phyloP scores from a whole-genome alignment of 2,329 filamentous ascomycete genomes.

The Xylariaceae sp. region DNA sequence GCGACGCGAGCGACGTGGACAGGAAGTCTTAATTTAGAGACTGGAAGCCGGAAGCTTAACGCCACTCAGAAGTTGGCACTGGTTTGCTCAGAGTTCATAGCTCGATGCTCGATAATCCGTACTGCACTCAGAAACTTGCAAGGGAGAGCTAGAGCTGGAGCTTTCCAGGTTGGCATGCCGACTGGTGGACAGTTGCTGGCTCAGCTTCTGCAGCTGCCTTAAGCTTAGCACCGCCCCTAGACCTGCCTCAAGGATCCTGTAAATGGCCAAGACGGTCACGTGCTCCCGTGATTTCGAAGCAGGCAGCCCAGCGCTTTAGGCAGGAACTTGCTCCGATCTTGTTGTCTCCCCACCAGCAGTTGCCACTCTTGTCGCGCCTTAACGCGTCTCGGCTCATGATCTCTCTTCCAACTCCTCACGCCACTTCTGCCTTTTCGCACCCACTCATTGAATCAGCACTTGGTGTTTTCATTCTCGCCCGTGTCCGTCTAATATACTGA shows the following conservation, averaged over 20 bases:
- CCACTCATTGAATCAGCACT: not conserved
- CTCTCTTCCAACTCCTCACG: not conserved
- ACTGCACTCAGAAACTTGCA: no score
- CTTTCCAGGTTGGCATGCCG: no score
- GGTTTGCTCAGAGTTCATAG: no score
- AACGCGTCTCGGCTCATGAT: slow-evolving; percentile 11
- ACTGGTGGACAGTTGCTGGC: no score
- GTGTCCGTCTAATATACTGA: not conserved
- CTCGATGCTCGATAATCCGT: no score
- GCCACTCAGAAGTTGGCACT: not conserved
- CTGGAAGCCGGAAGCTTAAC: not conserved
- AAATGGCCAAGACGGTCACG: slow-evolving; percentile 22
- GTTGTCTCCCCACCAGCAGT: slow-evolving; percentile 22
- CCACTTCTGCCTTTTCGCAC: not conserved
- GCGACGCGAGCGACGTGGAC: slow-evolving; percentile 6
- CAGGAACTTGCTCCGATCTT: slow-evolving; percentile 4
- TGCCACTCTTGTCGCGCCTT: slow-evolving; percentile 22
- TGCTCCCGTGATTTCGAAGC: slow-evolving; percentile 26
- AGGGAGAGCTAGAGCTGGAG: no score
- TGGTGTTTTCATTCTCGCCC: not conserved
- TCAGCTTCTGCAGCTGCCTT: no score
- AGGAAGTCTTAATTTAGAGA: not conserved
- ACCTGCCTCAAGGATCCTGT: not conserved
- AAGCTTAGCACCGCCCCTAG: no score
- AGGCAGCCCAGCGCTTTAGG: not conserved